Percentiles rank a stretch among this genome's conserved stretches.
These are phyloP conservation scores for Schizochytrium sp. DNA, from an alignment of 108 stramenopile species.

Conservation along the genomic window DNA sequence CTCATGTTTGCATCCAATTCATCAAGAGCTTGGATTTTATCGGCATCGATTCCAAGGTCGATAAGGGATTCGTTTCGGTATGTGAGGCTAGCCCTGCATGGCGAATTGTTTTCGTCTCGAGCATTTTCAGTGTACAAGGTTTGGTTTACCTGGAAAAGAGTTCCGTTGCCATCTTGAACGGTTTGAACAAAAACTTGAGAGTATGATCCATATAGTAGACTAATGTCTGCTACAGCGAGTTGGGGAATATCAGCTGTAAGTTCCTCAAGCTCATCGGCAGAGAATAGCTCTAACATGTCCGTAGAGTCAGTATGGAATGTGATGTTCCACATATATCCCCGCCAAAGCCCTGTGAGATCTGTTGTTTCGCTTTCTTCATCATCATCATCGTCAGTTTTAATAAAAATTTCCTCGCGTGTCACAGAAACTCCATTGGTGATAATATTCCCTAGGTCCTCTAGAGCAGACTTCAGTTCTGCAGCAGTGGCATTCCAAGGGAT, in stretches of 20 bases:
- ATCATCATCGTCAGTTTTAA: not conserved
- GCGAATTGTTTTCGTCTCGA: constrained; percentile 17
- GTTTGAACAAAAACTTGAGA: constrained; percentile 17
- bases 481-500: constrained; percentile 13
- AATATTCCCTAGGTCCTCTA: constrained; percentile 43
- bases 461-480: not conserved
- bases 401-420: not conserved
- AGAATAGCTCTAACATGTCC: constrained; percentile 20
- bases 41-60: not conserved
- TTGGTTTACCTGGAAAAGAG: not conserved
- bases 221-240: constrained; percentile 27
- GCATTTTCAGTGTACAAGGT: constrained; percentile 8
- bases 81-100: not conserved
- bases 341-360: not conserved
- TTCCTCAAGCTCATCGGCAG: constrained; percentile 9
- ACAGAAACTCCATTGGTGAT: not conserved
- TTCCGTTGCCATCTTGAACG: constrained; percentile 6
- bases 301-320: constrained; percentile 15
- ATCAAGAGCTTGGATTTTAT: not conserved
- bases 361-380: not conserved
- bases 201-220: constrained; percentile 3
- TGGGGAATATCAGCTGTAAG: constrained; percentile 36
- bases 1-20: constrained; percentile 50
- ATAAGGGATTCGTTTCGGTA: constrained; percentile 14
- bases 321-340: constrained; percentile 3